Percentiles rank a stretch among this genome's conserved stretches.
Conservation (phyloP, 441 rosid genomes). For the Populus hybrid region DNA sequence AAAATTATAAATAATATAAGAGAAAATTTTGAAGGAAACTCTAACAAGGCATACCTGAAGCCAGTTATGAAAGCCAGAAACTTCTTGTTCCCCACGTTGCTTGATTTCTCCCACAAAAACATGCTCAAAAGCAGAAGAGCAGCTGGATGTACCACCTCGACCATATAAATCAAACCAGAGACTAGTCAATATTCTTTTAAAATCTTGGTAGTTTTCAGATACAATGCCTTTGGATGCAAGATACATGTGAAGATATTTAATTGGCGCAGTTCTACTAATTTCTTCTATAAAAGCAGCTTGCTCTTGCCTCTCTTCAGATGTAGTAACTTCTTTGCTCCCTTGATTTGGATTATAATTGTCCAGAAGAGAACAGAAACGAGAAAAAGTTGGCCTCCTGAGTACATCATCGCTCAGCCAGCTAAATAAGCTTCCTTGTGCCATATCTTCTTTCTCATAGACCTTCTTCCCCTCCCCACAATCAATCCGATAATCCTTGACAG, state of each 20-base stretch:
- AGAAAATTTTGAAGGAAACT: background rate
- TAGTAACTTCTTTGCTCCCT: slow-evolving; percentile 76
- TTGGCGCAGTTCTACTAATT: slow-evolving; percentile 83
- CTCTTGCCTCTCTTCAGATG: slow-evolving; percentile 87
- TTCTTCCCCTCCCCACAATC: slow-evolving; percentile 94
- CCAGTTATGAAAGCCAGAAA: slow-evolving; percentile 97
- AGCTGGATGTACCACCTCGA: slow-evolving; percentile 77
- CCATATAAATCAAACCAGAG: slow-evolving; percentile 86
- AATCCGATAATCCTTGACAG: slow-evolving; percentile 78
- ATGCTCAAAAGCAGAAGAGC: slow-evolving; percentile 97
- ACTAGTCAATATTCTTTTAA: slow-evolving; percentile 56
- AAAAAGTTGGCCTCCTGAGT: slow-evolving; percentile 61
- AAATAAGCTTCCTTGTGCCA: slow-evolving; percentile 74
- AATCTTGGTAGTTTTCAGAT: slow-evolving; percentile 59
- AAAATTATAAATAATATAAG: background rate
- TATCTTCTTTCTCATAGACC: slow-evolving; percentile 61
- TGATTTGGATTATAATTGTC: slow-evolving; percentile 86
- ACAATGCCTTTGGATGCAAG: slow-evolving; percentile 53
- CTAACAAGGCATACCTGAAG: slow-evolving; percentile 59
- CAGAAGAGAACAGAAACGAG: slow-evolving; percentile 86
- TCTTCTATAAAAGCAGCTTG: slow-evolving; percentile 90
- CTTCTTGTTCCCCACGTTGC: slow-evolving; percentile 63
- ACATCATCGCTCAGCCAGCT: slow-evolving; percentile 63
- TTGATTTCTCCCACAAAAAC: slow-evolving; percentile 97
- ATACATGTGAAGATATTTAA: slow-evolving; percentile 76